phyloP scores from a whole-genome alignment of 2,329 filamentous ascomycete genomes.

The Aspergillus felis region DNA sequence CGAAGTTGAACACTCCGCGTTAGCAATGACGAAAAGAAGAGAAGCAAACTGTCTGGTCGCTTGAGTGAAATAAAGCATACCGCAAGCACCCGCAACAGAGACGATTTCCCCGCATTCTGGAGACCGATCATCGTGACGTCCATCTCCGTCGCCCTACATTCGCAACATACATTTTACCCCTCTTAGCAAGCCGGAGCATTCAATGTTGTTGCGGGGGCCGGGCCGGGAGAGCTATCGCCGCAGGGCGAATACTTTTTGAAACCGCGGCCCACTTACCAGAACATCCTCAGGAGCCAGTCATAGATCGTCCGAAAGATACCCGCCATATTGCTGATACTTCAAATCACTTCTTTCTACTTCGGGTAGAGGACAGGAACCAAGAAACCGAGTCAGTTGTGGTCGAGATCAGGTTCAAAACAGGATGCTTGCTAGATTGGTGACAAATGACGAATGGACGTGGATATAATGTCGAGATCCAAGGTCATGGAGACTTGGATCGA shows the following conservation, averaged over 20 bases:
- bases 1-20: constrained; percentile 5
- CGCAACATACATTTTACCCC: constrained; percentile 5
- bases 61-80: constrained; percentile 56
- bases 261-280: constrained; percentile 67
- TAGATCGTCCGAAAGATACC: constrained; percentile 91
- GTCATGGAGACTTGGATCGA: neutral
- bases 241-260: constrained; percentile 18
- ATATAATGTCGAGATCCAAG: neutral
- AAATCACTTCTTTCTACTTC: neutral
- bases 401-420: neutral
- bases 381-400: neutral
- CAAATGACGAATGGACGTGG: neutral
- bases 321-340: constrained; percentile 60
- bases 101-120: constrained; percentile 98
- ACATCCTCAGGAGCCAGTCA: constrained; percentile 96
- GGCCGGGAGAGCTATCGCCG: constrained; percentile 26
- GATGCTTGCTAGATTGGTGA: neutral
- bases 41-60: neutral
- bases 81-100: constrained; percentile 85
- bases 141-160: constrained; percentile 90
- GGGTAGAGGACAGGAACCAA: neutral
- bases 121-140: constrained; percentile 98
- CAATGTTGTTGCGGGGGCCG: constrained; percentile 29
- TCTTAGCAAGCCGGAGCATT: constrained; percentile 20
- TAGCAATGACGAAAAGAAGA: constrained; percentile 18